phyloP scores from a whole-genome alignment of 2,329 filamentous ascomycete species.

The Cladorrhinum sp. region DNA sequence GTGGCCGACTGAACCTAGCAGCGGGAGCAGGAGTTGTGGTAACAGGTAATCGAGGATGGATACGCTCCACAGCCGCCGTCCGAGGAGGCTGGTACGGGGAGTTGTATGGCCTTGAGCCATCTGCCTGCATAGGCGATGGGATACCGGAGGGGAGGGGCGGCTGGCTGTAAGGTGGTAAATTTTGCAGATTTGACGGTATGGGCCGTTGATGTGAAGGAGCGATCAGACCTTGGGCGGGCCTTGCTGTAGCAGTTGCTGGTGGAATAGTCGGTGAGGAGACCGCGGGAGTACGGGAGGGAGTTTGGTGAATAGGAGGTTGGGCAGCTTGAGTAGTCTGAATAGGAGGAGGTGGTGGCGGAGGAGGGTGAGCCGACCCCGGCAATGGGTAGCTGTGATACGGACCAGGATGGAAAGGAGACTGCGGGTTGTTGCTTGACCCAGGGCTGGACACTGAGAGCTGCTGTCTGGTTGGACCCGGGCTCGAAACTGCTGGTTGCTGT shows the following conservation, averaged over 20 bases:
- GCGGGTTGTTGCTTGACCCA: conserved; percentile 4
- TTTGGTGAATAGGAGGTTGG: conserved; percentile 23
- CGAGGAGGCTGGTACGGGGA: conserved; percentile 32
- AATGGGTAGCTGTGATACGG: conserved; percentile 14
- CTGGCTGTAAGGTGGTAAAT: conserved; percentile 18
- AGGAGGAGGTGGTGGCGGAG: conserved; percentile 9
- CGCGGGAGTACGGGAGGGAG: conserved; percentile 10
- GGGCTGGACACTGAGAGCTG: conserved; percentile 6
- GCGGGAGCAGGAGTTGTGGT: conserved; percentile 20
- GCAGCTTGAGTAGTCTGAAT: conserved; percentile 23
- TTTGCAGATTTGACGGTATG: conserved; percentile 20
- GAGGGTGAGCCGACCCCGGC: conserved; percentile 17
- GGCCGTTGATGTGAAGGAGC: conserved; percentile 22
- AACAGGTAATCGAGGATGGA: conserved; percentile 20
- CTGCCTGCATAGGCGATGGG: conserved; percentile 12
- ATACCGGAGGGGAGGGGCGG: conserved; percentile 1
- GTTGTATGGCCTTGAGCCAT: conserved; percentile 22
- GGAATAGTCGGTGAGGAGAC: conserved; percentile 21
- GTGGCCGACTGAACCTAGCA: conserved; percentile 32
- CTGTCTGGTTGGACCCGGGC: neutral
- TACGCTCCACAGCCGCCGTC: conserved; percentile 21
- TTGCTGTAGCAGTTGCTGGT: conserved; percentile 24
- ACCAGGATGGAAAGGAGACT: conserved; percentile 13
- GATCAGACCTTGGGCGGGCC: conserved; percentile 13
- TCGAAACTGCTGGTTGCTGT: conserved; percentile 7